phyloP scores from a whole-genome alignment of 2,329 filamentous ascomycete species.

The Dactylellina leptospora region DNA sequence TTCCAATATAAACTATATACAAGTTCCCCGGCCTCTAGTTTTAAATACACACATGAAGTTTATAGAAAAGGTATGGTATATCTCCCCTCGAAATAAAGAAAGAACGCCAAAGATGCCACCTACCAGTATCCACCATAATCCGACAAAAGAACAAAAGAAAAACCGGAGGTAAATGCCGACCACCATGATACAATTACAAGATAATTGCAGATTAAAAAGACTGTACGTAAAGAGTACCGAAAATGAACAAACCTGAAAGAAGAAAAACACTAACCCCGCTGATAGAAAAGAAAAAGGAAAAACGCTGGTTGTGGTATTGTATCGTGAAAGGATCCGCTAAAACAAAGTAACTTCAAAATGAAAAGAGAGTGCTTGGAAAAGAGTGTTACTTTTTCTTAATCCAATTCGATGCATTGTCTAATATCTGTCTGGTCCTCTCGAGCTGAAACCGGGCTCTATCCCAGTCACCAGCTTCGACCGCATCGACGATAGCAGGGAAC shows the following conservation, averaged over 20 bases:
- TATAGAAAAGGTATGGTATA: conserved; percentile 5
- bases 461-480: conserved; percentile 77
- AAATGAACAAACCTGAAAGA: conserved; percentile 17
- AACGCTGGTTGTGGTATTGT: conserved; percentile 26
- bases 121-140: conserved; percentile 37
- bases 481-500: conserved; percentile 81
- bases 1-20: conserved; percentile 23
- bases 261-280: conserved; percentile 15
- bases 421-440: conserved; percentile 40
- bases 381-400: conserved; percentile 36
- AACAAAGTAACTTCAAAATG: conserved; percentile 1
- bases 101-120: conserved; percentile 51
- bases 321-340: conserved; percentile 18
- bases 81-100: conserved; percentile 17
- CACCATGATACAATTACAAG: background rate
- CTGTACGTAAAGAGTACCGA: conserved; percentile 8
- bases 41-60: conserved; percentile 24
- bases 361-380: conserved; percentile 10
- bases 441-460: conserved; percentile 63
- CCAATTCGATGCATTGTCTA: conserved; percentile 45
- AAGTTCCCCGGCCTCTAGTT: conserved; percentile 45
- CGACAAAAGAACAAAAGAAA: conserved; percentile 36
- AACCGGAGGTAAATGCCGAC: background rate
- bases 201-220: conserved; percentile 32
- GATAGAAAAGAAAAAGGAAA: conserved; percentile 18